Base-by-base conservation (phyloP, 768 basidiomycete species). In the Boletus reticulatus region DNA sequence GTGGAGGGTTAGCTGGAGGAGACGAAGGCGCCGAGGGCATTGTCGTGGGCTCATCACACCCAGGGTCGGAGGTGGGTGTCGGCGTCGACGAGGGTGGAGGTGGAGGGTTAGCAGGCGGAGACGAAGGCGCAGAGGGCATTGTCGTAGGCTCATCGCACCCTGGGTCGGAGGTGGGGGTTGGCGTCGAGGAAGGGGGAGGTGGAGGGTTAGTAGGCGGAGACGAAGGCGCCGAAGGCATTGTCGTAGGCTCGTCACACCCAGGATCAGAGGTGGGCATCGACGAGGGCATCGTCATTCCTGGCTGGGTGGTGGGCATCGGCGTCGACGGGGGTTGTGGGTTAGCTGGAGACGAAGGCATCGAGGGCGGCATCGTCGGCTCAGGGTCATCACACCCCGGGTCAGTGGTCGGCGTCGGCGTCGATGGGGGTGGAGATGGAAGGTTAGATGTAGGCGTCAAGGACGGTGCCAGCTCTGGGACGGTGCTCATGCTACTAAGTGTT, bases 351-450 rank as follows among this genome's bases (percentile, higher is more conserved):
- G 42, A 11, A 1, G 54, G 20, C 22, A 16, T 36, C 19, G 42
- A 13, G 4, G 52, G 4, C 2, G 20, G 41, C 17, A 31, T 20
- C 13, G 47, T 31, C 24, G 43, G 3, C 2, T 22, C 42, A 16
- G 47, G 42, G 2, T 49, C 54, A 16, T 39, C 54, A 27, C 54
- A 50, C 20, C 34, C 53, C 14, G 48, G 2, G 41, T 55, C 53
- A 14, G 22, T 12, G 1, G 44, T 45, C 12, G 50, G 50, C 19
- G 12, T 41, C 29, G 27, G 29, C 9, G 36, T 16, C 3, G 32
- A 17, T 17, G n/a, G 17, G 31, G 27, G n/a, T 32, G 22, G 43
- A 8, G 12, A 19, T 36, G 8, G 36, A 5, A 7, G 3, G 17
- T 11, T 3, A 3, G 48, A 10, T 24, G 36, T 16, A 5, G 54